These are phyloP conservation scores for Setaria italica DNA, from an alignment of 202 grass and related monocot species.

Conservation along the genomic window DNA sequence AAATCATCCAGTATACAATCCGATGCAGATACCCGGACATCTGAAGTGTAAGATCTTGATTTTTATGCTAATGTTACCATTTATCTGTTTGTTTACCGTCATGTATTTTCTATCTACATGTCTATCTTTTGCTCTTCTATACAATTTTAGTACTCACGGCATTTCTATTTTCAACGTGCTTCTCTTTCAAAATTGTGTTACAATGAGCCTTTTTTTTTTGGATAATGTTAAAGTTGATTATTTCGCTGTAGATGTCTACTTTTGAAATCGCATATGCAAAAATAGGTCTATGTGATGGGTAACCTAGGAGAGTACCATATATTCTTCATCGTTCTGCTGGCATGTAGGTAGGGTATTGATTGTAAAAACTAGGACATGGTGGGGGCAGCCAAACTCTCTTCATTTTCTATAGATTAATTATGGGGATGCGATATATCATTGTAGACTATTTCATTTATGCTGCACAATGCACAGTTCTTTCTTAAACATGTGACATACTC, in stretches of 20 bases:
- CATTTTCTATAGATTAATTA: no score
- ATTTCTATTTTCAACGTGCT: slow-evolving; percentile 32
- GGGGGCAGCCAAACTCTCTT: no score
- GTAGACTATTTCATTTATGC: no score
- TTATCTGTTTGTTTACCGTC: slow-evolving; percentile 28
- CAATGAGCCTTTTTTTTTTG: slow-evolving; percentile 5
- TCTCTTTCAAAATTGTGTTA: slow-evolving; percentile 37
- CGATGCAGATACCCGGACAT: slow-evolving; percentile 58
- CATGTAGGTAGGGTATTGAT: background rate
- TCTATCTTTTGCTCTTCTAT: background rate
- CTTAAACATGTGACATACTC: no score
- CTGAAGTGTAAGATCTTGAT: slow-evolving; percentile 68
- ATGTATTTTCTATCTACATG: slow-evolving; percentile 22
- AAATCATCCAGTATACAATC: slow-evolving; percentile 68
- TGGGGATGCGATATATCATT: no score
- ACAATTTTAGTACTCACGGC: background rate
- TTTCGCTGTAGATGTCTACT: slow-evolving; percentile 9
- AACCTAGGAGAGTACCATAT: background rate
- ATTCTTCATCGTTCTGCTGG: background rate
- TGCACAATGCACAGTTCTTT: no score
- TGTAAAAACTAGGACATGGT: no score
- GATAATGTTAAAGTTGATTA: background rate
- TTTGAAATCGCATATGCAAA: slow-evolving; percentile 16
- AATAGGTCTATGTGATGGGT: background rate
- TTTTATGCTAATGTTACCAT: slow-evolving; percentile 37